Percentiles rank a stretch among this genome's conserved stretches.
These are phyloP conservation scores for Ascochyta viciae-villosae DNA, from an alignment of 2,329 filamentous ascomycete species.

Conservation along the genomic window DNA sequence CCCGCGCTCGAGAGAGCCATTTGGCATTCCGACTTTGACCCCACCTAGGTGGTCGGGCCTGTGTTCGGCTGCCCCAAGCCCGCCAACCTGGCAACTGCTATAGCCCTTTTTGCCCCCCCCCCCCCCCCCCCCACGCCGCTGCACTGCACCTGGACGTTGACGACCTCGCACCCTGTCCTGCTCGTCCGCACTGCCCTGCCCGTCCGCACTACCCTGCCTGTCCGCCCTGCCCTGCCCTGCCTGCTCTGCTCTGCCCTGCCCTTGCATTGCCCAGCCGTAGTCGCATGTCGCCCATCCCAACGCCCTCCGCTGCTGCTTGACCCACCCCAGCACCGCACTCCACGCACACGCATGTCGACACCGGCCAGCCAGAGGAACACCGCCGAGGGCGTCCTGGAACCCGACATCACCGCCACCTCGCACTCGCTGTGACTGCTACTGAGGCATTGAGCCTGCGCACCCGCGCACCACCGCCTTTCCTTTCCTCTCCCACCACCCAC, in stretches of 20 bases:
- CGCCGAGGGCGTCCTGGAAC: conserved; percentile 38
- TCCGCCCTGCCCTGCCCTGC: too few relatives aligned
- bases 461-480: neutral
- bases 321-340: conserved; percentile 20
- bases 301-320: conserved; percentile 17
- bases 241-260: conserved; percentile 4
- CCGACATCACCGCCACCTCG: conserved; percentile 22
- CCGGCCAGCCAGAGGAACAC: conserved; percentile 20
- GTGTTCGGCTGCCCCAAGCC: too few relatives aligned
- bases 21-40: too few relatives aligned
- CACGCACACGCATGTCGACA: conserved; percentile 44
- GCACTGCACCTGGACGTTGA: conserved; percentile 7
- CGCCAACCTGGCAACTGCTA: too few relatives aligned
- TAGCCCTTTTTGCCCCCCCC: too few relatives aligned
- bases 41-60: too few relatives aligned
- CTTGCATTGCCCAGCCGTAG: conserved; percentile 13
- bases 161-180: neutral
- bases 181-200: too few relatives aligned
- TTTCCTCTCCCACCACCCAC: conserved; percentile 2
- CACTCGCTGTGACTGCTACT: conserved; percentile 26
- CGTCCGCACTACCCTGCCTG: too few relatives aligned
- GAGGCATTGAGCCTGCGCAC: conserved; percentile 30
- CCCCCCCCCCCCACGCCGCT: conserved; percentile 10
- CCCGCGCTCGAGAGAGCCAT: too few relatives aligned
- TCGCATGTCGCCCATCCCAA: conserved; percentile 20